These are phyloP conservation scores for Eucalyptus guilfoylei DNA, from an alignment of 345 rosid species.

Conservation along the genomic window DNA sequence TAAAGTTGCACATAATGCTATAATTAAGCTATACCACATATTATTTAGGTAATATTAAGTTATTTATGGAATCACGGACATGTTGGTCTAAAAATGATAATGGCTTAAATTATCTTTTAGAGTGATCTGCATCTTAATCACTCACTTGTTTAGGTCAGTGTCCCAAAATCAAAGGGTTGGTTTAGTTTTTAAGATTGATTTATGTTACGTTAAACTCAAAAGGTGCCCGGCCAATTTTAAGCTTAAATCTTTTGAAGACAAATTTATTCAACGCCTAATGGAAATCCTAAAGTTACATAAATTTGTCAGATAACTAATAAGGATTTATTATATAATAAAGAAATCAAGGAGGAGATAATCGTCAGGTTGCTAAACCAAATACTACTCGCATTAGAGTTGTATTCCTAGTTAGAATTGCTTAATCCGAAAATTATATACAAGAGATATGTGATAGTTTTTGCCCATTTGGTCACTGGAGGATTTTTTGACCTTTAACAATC, in stretches of 20 bases:
- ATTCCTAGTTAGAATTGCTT: background rate
- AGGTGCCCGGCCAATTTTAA: background rate
- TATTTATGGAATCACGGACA: background rate
- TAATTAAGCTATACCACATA: background rate
- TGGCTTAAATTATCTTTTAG: background rate
- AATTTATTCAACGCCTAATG: background rate
- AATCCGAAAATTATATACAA: background rate
- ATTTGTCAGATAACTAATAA: background rate
- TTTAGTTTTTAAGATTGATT: background rate
- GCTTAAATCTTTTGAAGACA: background rate
- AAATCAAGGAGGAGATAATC: background rate
- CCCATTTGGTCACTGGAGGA: too few species aligned
- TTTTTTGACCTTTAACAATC: too few species aligned
- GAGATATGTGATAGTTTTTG: too few species aligned
- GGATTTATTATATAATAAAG: background rate
- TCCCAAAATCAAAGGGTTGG: background rate
- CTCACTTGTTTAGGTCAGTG: background rate
- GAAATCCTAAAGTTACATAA: background rate
- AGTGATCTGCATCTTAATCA: background rate
- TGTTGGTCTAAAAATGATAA: background rate
- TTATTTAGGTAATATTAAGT: background rate
- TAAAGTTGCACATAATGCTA: background rate
- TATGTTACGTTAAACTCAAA: background rate
- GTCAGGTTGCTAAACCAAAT: background rate
- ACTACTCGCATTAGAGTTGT: background rate